Evolutionary conservation across 2,329 filamentous ascomycete genomes (phyloP).

Genomic region (Epichloe hybrida): DNA sequence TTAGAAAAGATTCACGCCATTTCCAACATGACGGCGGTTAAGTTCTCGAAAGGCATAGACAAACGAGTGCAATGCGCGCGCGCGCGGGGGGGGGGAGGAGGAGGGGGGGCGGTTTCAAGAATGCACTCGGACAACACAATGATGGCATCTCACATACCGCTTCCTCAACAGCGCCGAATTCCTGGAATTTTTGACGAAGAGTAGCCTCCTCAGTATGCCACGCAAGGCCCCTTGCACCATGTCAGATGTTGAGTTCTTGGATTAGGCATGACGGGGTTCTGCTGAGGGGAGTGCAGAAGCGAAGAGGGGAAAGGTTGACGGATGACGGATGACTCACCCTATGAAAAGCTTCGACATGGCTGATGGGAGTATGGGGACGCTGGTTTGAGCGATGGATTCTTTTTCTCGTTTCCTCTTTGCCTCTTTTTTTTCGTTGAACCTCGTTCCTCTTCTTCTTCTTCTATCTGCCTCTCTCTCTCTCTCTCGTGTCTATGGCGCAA

Average conservation of each 20-base stretch:
- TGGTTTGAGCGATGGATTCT: not conserved
- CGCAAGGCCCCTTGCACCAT: conserved; percentile 63
- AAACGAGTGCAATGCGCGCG: not conserved
- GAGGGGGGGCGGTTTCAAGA: not conserved
- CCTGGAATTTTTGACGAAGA: conserved; percentile 80
- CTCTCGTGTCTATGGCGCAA: conserved; percentile 2
- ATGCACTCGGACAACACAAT: not conserved
- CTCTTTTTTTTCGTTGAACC: too few relatives aligned
- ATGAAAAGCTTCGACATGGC: conserved; percentile 91
- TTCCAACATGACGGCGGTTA: not conserved
- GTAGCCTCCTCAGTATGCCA: conserved; percentile 94
- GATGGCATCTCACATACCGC: conserved; percentile 52
- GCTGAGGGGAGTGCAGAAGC: not conserved
- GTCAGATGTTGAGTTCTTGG: conserved; percentile 8
- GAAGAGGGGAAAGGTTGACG: not conserved
- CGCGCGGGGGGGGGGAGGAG: not conserved
- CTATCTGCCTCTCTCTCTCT: conserved; percentile 1
- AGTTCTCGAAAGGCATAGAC: not conserved
- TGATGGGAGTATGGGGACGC: conserved; percentile 7
- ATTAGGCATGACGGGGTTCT: not conserved
- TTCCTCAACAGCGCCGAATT: conserved; percentile 85
- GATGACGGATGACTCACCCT: conserved; percentile 46
- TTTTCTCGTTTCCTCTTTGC: not conserved
- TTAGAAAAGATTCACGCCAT: conserved; percentile 10
- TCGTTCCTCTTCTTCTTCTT: too few relatives aligned